phyloP scores from a whole-genome alignment of 176 grass and related monocot genomes.

The Rhynchospora pubera region DNA sequence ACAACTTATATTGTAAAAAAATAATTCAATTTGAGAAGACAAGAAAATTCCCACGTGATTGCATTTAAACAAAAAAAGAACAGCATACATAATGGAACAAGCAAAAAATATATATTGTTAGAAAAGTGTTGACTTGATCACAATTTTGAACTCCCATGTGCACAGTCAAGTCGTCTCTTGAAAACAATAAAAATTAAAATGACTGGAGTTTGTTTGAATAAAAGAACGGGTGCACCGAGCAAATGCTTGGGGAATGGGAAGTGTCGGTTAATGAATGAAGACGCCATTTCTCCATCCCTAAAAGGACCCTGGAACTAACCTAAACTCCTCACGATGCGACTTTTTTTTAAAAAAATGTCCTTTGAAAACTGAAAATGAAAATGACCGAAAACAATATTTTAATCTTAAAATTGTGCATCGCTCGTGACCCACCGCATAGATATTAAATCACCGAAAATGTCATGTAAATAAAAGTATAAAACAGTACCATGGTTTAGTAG shows the following conservation, averaged over 20 bases:
- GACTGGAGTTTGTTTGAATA: not conserved
- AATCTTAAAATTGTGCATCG: not conserved
- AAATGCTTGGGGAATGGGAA: not conserved
- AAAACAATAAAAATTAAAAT: not conserved
- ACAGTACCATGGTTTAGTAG: too few species aligned
- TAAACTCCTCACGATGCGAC: not conserved
- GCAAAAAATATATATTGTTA: too few species aligned
- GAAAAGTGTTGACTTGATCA: not conserved
- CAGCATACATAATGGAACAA: too few species aligned
- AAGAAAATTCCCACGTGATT: too few species aligned
- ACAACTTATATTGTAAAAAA: not conserved
- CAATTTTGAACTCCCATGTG: not conserved
- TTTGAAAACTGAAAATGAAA: not conserved
- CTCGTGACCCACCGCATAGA: not conserved
- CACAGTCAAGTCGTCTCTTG: not conserved
- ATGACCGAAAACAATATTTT: not conserved
- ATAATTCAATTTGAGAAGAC: too few species aligned
- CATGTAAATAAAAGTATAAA: too few species aligned
- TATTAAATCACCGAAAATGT: too few species aligned
- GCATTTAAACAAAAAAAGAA: too few species aligned
- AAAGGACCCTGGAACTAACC: slow-evolving; percentile 9
- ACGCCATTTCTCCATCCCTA: not conserved
- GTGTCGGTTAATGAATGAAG: not conserved
- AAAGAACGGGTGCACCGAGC: not conserved
- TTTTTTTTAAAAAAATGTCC: not conserved